These are phyloP conservation scores for Scheffersomyces coipomensis DNA, from an alignment of 805 yeast genomes.

Conservation along the genomic window DNA sequence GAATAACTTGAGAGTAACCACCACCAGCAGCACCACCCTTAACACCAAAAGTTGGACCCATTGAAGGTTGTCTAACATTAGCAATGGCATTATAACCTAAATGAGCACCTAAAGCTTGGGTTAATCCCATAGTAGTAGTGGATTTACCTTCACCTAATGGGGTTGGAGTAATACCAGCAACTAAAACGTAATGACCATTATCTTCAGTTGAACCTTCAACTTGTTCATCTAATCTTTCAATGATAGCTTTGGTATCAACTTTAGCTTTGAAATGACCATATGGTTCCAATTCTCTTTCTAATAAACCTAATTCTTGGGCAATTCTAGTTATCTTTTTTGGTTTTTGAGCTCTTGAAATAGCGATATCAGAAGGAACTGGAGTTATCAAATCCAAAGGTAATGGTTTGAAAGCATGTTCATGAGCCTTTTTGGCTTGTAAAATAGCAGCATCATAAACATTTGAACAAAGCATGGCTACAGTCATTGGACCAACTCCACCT, in stretches of 20 bases:
- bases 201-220: constrained; percentile 60
- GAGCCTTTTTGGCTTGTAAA: constrained; percentile 47
- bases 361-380: constrained; percentile 92
- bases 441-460: constrained; percentile 83
- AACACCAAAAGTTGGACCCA: constrained; percentile 99
- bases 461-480: constrained; percentile 90
- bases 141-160: constrained; percentile 98
- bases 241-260: constrained; percentile 62
- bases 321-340: constrained; percentile 79
- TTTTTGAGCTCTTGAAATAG: constrained; percentile 80
- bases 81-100: constrained; percentile 82
- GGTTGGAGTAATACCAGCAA: constrained; percentile 97
- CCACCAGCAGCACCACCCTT: constrained; percentile 99
- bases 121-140: constrained; percentile 93
- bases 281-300: constrained; percentile 76
- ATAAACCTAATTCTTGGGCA: constrained; percentile 81
- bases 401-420: constrained; percentile 51
- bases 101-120: constrained; percentile 96
- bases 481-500: constrained; percentile 99
- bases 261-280: constrained; percentile 91
- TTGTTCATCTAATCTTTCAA: constrained; percentile 59
- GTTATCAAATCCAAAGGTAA: constrained; percentile 46
- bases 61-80: constrained; percentile 94
- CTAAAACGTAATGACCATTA: constrained; percentile 85
- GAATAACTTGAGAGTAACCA: constrained; percentile 96